These are phyloP conservation scores for Thymus mandschuricus DNA, from an alignment of 257 asterid species.

Conservation along the genomic window DNA sequence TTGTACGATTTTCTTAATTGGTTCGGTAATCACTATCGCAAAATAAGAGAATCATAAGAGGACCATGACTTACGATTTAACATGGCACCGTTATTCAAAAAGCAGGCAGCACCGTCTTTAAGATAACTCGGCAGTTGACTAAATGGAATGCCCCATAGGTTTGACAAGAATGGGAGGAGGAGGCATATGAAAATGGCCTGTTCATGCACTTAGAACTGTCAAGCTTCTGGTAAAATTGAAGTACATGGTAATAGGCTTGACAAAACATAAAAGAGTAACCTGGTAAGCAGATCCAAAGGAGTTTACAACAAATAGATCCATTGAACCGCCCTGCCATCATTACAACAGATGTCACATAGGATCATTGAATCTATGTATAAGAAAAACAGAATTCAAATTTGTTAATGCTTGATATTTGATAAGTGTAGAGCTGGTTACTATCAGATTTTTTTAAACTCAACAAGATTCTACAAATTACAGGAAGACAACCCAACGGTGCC, in stretches of 20 bases:
- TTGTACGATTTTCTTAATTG: constrained; percentile 13
- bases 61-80: constrained; percentile 55
- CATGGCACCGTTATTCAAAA: constrained; percentile 79
- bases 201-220: constrained; percentile 31
- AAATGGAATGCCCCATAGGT: constrained; percentile 94
- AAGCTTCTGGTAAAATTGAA: constrained; percentile 35
- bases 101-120: constrained; percentile 96
- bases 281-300: constrained; percentile 95
- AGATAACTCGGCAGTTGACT: constrained; percentile 73
- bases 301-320: constrained; percentile 91
- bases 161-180: constrained; percentile 91
- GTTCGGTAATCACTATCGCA: background rate
- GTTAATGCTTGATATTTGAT: constrained; percentile 5
- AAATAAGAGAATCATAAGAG: constrained; percentile 19
- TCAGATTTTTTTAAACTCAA: background rate
- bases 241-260: constrained; percentile 14
- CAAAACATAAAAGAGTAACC: constrained; percentile 45
- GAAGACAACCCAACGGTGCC: constrained; percentile 6
- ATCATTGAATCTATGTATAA: constrained; percentile 18
- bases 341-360: constrained; percentile 27
- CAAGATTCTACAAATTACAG: background rate
- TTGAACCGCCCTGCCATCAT: constrained; percentile 64
- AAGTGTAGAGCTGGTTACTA: background rate
- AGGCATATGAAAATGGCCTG: constrained; percentile 92
- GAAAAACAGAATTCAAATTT: constrained; percentile 8